These are phyloP conservation scores for Phytophthora parvispora DNA, from an alignment of 352 stramenopile genomes.

Conservation along the genomic window DNA sequence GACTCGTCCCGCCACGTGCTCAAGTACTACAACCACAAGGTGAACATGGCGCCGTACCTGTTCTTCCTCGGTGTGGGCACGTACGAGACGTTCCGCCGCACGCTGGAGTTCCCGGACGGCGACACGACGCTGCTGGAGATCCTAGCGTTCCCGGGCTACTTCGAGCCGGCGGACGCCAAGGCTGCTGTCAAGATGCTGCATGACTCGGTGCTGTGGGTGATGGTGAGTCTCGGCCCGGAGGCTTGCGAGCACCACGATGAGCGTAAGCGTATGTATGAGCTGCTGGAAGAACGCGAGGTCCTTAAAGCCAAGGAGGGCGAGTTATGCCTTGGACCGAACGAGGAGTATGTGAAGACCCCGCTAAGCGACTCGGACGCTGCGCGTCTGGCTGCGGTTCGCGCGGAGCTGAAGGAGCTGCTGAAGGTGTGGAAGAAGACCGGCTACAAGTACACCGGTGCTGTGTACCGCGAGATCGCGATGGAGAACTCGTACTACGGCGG, in stretches of 20 bases:
- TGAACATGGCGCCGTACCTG: constrained; percentile 88
- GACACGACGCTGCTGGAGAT: constrained; percentile 82
- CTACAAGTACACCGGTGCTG: constrained; percentile 86
- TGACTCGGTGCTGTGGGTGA: constrained; percentile 79
- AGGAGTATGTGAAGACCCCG: constrained; percentile 56
- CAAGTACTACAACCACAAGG: constrained; percentile 87
- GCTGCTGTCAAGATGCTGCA: constrained; percentile 80
- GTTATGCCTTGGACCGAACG: constrained; percentile 66
- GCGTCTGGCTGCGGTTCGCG: constrained; percentile 57
- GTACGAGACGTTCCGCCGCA: constrained; percentile 81
- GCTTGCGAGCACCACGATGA: constrained; percentile 77
- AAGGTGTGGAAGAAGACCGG: constrained; percentile 83
- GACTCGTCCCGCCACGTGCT: constrained; percentile 70
- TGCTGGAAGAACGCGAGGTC: constrained; percentile 72
- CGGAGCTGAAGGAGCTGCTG: constrained; percentile 70
- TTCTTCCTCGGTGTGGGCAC: constrained; percentile 85
- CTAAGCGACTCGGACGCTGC: constrained; percentile 52
- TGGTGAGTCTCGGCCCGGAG: constrained; percentile 78
- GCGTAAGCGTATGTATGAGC: constrained; percentile 74
- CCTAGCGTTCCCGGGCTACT: constrained; percentile 74
- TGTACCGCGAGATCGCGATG: constrained; percentile 88
- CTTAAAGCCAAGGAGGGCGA: constrained; percentile 74
- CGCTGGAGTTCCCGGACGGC: constrained; percentile 80
- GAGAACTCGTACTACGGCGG: constrained; percentile 88
- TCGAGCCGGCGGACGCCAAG: constrained; percentile 74